phyloP scores from a whole-genome alignment of 495 filamentous ascomycete genomes.

The Halenospora varia region DNA sequence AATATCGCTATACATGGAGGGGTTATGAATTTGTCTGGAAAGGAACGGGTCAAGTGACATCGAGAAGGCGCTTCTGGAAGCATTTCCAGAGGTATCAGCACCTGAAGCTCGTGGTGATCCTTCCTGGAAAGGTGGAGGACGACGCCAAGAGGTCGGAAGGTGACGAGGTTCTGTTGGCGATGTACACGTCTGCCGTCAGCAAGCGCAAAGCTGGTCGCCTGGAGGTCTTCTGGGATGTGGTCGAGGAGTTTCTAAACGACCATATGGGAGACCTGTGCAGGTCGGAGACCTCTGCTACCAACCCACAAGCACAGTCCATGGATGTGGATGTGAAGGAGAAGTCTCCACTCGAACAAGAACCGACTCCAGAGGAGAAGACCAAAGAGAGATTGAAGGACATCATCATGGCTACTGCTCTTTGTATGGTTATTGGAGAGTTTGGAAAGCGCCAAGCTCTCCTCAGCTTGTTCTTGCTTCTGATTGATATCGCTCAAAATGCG shows the following conservation, averaged over 20 bases:
- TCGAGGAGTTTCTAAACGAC: neutral
- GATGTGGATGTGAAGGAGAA: too few species aligned
- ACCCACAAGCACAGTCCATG: too few species aligned
- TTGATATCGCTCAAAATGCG: neutral
- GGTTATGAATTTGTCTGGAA: conserved; percentile 10
- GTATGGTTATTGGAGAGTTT: conserved; percentile 9
- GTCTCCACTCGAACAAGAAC: too few species aligned
- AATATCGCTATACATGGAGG: conserved; percentile 5
- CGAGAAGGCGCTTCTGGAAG: neutral
- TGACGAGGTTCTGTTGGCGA: neutral
- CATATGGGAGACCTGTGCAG: neutral
- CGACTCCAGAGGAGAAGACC: neutral
- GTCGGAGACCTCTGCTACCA: neutral
- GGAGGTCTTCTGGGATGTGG: neutral
- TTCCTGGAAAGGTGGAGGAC: neutral
- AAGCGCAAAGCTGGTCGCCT: conserved; percentile 4
- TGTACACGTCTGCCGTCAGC: neutral
- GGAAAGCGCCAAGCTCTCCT: neutral
- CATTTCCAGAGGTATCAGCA: neutral
- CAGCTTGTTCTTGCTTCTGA: neutral
- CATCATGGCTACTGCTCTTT: conserved; percentile 1
- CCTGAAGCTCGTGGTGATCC: conserved; percentile 2
- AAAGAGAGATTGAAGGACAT: conserved; percentile 2
- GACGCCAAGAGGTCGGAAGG: neutral
- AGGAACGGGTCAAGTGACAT: neutral